Conservation (phyloP, 75 land plant species). For the Pinus taeda region DNA sequence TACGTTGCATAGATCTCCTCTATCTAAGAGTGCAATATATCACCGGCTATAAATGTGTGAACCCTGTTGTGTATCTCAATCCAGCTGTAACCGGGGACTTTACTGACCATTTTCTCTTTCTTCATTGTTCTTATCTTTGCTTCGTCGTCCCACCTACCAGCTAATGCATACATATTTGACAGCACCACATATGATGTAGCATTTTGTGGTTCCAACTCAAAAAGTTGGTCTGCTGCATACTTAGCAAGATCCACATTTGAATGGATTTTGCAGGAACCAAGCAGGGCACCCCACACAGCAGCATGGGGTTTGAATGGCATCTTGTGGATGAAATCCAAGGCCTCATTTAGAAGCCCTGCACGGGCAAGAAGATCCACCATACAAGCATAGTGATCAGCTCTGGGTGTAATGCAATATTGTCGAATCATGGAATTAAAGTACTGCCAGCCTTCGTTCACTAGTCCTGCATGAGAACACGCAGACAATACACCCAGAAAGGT, state of each 20-base stretch:
- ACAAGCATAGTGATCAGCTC: conserved; percentile 48
- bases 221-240: conserved; percentile 21
- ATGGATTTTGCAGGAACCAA: conserved; percentile 39
- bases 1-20: neutral
- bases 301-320: conserved; percentile 43
- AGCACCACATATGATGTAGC: conserved; percentile 36
- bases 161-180: conserved; percentile 11
- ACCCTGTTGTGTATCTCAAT: neutral
- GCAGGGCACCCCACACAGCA: conserved; percentile 40
- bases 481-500: conserved; percentile 46
- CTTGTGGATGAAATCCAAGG: conserved; percentile 21
- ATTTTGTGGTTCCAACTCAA: conserved; percentile 42
- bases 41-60: neutral
- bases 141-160: neutral
- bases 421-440: conserved; percentile 36
- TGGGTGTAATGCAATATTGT: conserved; percentile 35
- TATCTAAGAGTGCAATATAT: neutral
- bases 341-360: conserved; percentile 45
- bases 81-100: neutral
- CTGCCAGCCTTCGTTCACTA: conserved; percentile 36
- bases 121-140: neutral
- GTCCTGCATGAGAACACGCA: conserved; percentile 45
- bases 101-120: neutral
- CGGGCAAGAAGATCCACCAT: conserved; percentile 58
- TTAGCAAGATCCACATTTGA: conserved; percentile 30